A percentile compares a stretch with the other conserved stretches of the same genome.
Evolutionary conservation across 2,329 filamentous ascomycete species (phyloP).

Genomic region (Anisogramma anomala): DNA sequence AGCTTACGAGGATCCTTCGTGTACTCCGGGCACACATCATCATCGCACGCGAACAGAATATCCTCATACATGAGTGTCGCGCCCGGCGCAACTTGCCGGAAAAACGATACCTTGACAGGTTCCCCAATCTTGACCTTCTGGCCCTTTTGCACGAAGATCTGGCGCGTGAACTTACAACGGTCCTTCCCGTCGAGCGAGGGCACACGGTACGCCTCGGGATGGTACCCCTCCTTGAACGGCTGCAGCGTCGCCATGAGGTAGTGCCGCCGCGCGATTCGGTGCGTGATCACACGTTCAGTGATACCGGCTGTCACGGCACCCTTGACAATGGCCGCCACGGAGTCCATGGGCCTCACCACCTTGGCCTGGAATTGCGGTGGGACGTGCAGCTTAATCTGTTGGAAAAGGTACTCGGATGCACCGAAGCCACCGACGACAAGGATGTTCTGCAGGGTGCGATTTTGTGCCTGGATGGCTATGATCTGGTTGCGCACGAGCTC

Average conservation of each 20-base stretch:
- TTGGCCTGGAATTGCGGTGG: slow-evolving; percentile 97
- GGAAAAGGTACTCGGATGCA: slow-evolving; percentile 96
- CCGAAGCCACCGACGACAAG: slow-evolving; percentile 96
- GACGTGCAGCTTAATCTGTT: slow-evolving; percentile 97
- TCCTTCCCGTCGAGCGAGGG: slow-evolving; percentile 95
- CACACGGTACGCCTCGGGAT: slow-evolving; percentile 95
- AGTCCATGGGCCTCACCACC: slow-evolving; percentile 97
- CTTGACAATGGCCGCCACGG: slow-evolving; percentile 96
- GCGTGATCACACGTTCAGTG: slow-evolving; percentile 90
- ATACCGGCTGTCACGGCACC: slow-evolving; percentile 96
- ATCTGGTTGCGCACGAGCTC: slow-evolving; percentile 97
- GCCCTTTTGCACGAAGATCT: slow-evolving; percentile 97
- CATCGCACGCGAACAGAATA: slow-evolving; percentile 92
- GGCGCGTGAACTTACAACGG: slow-evolving; percentile 93
- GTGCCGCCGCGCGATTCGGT: slow-evolving; percentile 90
- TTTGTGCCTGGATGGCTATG: slow-evolving; percentile 96
- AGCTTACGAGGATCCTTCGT: slow-evolving; percentile 97
- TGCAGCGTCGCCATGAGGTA: slow-evolving; percentile 99
- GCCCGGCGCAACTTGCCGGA: slow-evolving; percentile 92
- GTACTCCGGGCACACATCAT: slow-evolving; percentile 96
- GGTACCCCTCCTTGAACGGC: slow-evolving; percentile 97
- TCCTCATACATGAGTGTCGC: slow-evolving; percentile 99
- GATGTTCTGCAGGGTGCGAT: slow-evolving; percentile 86
- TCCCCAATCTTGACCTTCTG: slow-evolving; percentile 99
- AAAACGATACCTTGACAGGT: slow-evolving; percentile 97